These are phyloP conservation scores for Clavariopsis aquatica DNA, from an alignment of 495 filamentous ascomycete genomes.

Conservation along the genomic window DNA sequence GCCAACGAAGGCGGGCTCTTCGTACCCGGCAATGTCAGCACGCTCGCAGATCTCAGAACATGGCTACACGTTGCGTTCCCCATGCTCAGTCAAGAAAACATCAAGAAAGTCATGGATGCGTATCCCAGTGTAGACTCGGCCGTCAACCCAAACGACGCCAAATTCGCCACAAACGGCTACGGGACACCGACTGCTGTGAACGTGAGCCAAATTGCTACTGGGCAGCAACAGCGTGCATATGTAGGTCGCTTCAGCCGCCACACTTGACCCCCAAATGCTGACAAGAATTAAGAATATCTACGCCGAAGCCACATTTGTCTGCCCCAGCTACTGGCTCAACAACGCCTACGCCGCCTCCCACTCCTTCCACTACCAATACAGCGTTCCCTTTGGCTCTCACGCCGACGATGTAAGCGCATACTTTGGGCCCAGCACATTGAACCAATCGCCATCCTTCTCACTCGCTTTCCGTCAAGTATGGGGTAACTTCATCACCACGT, in stretches of 20 bases:
- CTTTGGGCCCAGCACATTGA: constrained; percentile 47
- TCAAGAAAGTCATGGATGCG: constrained; percentile 13
- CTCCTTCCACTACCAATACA: constrained; percentile 63
- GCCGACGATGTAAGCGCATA: constrained; percentile 56
- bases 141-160: constrained; percentile 7
- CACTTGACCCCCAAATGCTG: constrained; percentile 2
- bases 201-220: constrained; percentile 47
- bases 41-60: constrained; percentile 9
- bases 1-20: constrained; percentile 26
- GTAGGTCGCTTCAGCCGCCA: constrained; percentile 46
- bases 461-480: constrained; percentile 47
- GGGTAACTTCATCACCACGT: constrained; percentile 58
- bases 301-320: constrained; percentile 63
- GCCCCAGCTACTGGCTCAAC: constrained; percentile 65
- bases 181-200: constrained; percentile 12
- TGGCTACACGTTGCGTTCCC: constrained; percentile 21
- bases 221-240: constrained; percentile 54
- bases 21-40: constrained; percentile 12
- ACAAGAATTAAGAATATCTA: constrained; percentile 53
- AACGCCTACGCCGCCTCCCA: constrained; percentile 53
- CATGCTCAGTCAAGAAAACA: constrained; percentile 11
- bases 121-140: constrained; percentile 16
- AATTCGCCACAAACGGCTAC: constrained; percentile 20
- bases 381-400: constrained; percentile 60
- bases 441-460: constrained; percentile 43